These are phyloP conservation scores for Akebia trifoliata DNA, from an alignment of 164 flowering plant species.

Conservation along the genomic window DNA sequence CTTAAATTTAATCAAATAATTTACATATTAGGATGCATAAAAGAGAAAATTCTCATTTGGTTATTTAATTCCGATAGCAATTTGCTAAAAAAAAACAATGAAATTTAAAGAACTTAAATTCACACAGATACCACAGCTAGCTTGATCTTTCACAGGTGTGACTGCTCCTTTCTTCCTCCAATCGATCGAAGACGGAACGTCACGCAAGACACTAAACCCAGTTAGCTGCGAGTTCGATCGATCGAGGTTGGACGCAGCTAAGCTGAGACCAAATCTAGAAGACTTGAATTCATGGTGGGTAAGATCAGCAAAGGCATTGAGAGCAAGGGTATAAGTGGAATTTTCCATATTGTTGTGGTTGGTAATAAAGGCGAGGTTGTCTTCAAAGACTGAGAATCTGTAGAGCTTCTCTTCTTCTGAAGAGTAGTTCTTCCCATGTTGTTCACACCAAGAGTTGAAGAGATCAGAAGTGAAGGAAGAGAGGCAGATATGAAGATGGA, in stretches of 20 bases:
- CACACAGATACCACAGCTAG: conserved; percentile 62
- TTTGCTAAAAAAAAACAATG: neutral
- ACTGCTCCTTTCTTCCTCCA: conserved; percentile 91
- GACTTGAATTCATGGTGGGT: conserved; percentile 78
- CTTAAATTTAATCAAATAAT: neutral
- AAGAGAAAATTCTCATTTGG: neutral
- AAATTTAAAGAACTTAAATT: conserved; percentile 1
- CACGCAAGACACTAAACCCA: conserved; percentile 9
- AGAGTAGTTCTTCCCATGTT: conserved; percentile 56
- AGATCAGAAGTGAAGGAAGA: conserved; percentile 37
- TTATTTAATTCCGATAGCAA: neutral
- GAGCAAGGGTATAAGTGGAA: conserved; percentile 55
- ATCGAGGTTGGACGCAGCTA: conserved; percentile 1
- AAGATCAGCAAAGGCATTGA: conserved; percentile 84
- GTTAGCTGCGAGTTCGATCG: neutral
- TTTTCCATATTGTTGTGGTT: conserved; percentile 44
- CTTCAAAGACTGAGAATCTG: conserved; percentile 57
- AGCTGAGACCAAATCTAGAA: conserved; percentile 51
- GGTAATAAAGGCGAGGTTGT: conserved; percentile 52
- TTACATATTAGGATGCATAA: neutral
- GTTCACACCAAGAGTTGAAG: conserved; percentile 62
- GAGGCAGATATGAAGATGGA: conserved; percentile 12
- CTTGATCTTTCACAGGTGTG: conserved; percentile 85
- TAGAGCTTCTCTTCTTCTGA: conserved; percentile 48
- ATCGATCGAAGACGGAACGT: conserved; percentile 69